phyloP scores from a whole-genome alignment of 495 filamentous ascomycete species.

The Evernia prunastri region DNA sequence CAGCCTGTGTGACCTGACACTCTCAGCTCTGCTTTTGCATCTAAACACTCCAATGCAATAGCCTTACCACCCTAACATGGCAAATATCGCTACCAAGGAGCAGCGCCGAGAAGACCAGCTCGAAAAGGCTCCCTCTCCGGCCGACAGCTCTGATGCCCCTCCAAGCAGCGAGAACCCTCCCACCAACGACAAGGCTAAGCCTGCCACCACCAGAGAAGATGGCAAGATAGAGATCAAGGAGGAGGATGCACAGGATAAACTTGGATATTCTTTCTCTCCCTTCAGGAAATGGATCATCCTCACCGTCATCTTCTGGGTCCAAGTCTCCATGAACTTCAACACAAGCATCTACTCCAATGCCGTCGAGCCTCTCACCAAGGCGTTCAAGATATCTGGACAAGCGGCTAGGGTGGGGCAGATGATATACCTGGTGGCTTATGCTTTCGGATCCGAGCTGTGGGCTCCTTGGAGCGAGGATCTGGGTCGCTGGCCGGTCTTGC shows the following conservation, averaged over 20 bases:
- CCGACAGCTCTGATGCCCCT: not conserved
- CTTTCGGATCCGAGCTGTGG: conserved; percentile 78
- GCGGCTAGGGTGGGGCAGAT: conserved; percentile 59
- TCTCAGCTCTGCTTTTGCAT: not conserved
- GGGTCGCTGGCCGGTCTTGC: conserved; percentile 67
- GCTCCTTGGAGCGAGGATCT: conserved; percentile 76
- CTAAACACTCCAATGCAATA: not conserved
- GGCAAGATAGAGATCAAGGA: conserved; percentile 56
- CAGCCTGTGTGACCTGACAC: not conserved
- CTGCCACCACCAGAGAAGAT: conserved; percentile 22
- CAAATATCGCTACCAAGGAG: not conserved
- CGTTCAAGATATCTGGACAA: conserved; percentile 59
- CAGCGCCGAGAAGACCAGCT: not conserved
- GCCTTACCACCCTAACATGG: not conserved
- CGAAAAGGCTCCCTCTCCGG: not conserved
- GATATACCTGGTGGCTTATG: conserved; percentile 67
- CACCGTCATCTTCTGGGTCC: conserved; percentile 65
- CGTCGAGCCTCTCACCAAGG: conserved; percentile 49
- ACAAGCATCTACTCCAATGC: conserved; percentile 66
- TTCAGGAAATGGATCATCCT: conserved; percentile 74
- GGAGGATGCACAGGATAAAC: conserved; percentile 55
- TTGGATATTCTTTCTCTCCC: conserved; percentile 57
- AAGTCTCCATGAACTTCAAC: conserved; percentile 85
- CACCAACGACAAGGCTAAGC: not conserved
- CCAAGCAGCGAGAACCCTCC: not conserved